These are phyloP conservation scores for Tricholoma flavovirens DNA, from an alignment of 768 basidiomycete species.

Conservation along the genomic window DNA sequence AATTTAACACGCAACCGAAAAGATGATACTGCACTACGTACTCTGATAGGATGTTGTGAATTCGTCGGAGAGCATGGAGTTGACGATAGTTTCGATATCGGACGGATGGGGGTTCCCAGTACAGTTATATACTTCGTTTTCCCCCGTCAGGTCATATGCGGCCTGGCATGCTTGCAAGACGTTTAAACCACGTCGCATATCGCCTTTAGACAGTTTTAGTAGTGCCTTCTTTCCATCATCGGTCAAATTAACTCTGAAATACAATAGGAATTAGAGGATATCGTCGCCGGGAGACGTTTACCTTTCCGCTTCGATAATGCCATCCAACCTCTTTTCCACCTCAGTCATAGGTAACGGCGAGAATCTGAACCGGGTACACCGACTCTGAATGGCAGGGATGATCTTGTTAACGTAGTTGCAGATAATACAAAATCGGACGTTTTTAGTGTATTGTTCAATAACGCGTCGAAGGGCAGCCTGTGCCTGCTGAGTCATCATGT, in stretches of 20 bases:
- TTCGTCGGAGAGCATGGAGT: constrained; percentile 93
- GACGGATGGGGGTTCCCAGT: constrained; percentile 95
- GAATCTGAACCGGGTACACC: constrained; percentile 96
- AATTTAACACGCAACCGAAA: neutral
- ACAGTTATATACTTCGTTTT: constrained; percentile 92
- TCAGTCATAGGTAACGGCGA: constrained; percentile 83
- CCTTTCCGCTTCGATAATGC: constrained; percentile 82
- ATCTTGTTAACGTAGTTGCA: constrained; percentile 99
- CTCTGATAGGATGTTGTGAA: constrained; percentile 89
- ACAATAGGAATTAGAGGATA: neutral
- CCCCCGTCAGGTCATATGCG: constrained; percentile 84
- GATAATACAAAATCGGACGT: constrained; percentile 98
- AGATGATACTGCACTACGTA: constrained; percentile 26
- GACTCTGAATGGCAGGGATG: constrained; percentile 95
- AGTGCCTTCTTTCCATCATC: constrained; percentile 84
- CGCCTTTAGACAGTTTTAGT: constrained; percentile 91
- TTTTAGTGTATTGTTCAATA: constrained; percentile 98
- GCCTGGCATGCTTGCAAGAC: constrained; percentile 98
- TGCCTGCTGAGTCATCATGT: constrained; percentile 99
- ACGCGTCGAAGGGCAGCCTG: constrained; percentile 95
- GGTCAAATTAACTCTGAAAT: constrained; percentile 75
- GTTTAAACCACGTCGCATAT: constrained; percentile 96
- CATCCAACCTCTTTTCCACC: constrained; percentile 76
- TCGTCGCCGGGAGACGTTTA: constrained; percentile 36
- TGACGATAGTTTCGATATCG: constrained; percentile 90